Evolutionary conservation across 1,284 basidiomycete genomes (phyloP).

Genomic region (Trichosporon inkin): DNA sequence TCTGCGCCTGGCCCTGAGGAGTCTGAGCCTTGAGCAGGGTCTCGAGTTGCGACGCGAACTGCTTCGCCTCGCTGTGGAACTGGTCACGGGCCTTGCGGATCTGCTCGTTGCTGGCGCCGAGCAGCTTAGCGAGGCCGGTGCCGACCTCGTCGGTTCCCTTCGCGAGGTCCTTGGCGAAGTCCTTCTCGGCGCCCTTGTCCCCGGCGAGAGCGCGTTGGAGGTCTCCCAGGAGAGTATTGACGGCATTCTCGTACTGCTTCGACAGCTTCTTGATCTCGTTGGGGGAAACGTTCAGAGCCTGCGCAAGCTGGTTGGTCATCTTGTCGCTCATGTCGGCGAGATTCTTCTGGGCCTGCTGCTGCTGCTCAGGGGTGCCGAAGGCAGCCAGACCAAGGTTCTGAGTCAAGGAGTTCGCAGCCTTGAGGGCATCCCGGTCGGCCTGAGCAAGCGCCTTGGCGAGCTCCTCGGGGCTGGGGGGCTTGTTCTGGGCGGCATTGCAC

Average conservation of each 20-base stretch:
- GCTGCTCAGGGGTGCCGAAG: background rate
- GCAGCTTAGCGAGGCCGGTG: constrained; percentile 1
- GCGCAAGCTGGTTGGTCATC: constrained; percentile 5
- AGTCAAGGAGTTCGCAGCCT: background rate
- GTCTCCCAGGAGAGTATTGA: background rate
- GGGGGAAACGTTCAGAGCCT: constrained; percentile 2
- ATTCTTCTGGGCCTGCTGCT: constrained; percentile 7
- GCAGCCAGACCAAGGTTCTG: constrained; percentile 4
- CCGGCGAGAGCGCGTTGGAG: background rate
- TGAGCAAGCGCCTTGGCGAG: background rate
- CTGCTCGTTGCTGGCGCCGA: constrained; percentile 2
- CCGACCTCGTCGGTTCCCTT: constrained; percentile 6
- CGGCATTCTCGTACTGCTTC: background rate
- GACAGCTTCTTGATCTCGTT: background rate
- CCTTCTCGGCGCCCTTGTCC: background rate
- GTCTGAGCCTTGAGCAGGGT: constrained; percentile 3
- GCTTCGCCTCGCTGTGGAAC: constrained; percentile 2
- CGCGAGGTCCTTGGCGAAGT: background rate
- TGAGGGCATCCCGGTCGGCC: constrained; percentile 3
- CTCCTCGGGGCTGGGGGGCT: background rate
- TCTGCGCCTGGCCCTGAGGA: background rate
- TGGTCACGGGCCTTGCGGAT: constrained; percentile 1
- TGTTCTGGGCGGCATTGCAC: background rate
- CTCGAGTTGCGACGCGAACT: background rate
- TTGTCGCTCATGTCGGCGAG: constrained; percentile 3